phyloP scores from a whole-genome alignment of 177 flowering plant species.

The Vitis hybrid region DNA sequence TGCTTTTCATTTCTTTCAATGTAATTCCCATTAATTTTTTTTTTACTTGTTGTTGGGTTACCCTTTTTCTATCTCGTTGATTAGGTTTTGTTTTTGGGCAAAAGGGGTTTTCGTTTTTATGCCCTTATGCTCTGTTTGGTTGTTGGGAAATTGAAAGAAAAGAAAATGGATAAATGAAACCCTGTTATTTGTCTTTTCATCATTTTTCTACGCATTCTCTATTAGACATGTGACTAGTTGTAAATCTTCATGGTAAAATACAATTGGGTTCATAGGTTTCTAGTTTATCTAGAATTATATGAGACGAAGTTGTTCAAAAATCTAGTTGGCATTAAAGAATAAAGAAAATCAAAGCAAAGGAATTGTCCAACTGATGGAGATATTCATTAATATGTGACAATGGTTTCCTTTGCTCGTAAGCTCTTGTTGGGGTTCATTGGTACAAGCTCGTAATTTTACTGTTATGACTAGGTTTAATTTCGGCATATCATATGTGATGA shows the following conservation, averaged over 20 bases:
- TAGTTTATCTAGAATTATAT: too few relatives aligned
- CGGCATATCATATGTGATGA: conserved; percentile 85
- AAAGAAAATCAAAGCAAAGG: background rate
- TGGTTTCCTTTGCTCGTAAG: conserved; percentile 40
- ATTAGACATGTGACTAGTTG: background rate
- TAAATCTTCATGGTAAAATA: background rate
- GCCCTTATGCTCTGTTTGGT: background rate
- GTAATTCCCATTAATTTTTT: background rate
- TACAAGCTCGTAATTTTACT: conserved; percentile 95
- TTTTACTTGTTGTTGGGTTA: background rate
- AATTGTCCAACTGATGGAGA: background rate
- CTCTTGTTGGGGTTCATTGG: conserved; percentile 86
- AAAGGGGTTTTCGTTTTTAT: too few relatives aligned
- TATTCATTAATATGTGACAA: too few relatives aligned
- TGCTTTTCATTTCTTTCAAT: background rate
- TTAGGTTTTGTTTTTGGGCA: background rate
- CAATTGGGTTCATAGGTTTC: background rate
- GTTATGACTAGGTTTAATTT: conserved; percentile 96
- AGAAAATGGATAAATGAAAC: background rate
- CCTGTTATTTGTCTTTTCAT: background rate
- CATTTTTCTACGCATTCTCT: background rate
- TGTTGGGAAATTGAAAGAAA: background rate
- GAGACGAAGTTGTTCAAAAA: too few relatives aligned
- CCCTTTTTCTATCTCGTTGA: background rate
- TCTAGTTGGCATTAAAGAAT: background rate